These are phyloP conservation scores for Myrmaecium sp. DNA, from an alignment of 2,329 filamentous ascomycete species.

Conservation along the genomic window DNA sequence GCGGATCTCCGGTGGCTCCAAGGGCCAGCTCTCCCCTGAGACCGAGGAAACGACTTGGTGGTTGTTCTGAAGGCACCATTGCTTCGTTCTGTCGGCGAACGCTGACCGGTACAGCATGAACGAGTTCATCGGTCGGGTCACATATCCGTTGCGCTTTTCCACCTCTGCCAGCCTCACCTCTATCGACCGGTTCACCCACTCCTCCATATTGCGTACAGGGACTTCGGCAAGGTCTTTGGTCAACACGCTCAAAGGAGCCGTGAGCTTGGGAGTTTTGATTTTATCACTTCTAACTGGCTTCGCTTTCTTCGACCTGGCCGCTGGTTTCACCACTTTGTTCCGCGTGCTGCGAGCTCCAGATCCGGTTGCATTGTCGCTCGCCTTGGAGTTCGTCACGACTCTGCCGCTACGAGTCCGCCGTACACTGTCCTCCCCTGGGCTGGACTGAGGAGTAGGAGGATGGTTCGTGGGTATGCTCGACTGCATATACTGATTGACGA, in stretches of 20 bases:
- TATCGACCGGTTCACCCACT: constrained; percentile 56
- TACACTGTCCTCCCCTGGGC: constrained; percentile 21
- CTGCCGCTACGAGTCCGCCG: constrained; percentile 23
- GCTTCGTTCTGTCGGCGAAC: constrained; percentile 73
- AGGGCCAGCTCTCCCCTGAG: constrained; percentile 72
- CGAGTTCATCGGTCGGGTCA: constrained; percentile 89
- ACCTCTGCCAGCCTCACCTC: constrained; percentile 53
- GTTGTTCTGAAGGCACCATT: constrained; percentile 69
- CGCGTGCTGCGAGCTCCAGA: too few species aligned
- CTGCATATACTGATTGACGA: constrained; percentile 10
- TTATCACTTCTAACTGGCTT: constrained; percentile 27
- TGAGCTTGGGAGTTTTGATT: constrained; percentile 37
- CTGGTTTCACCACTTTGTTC: too few species aligned
- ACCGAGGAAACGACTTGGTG: constrained; percentile 82
- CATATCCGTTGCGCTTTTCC: constrained; percentile 54
- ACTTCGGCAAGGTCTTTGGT: constrained; percentile 45
- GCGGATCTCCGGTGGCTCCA: constrained; percentile 58
- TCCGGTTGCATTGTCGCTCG: too few species aligned
- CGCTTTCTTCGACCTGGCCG: constrained; percentile 24
- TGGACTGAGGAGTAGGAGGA: constrained; percentile 28
- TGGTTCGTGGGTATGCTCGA: constrained; percentile 14
- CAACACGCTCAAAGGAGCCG: constrained; percentile 52
- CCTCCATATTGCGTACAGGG: constrained; percentile 59
- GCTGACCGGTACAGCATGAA: constrained; percentile 97
- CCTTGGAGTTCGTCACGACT: constrained; percentile 3